These are phyloP conservation scores for Yarrowia osloensis DNA, from an alignment of 805 yeast genomes.

Conservation along the genomic window DNA sequence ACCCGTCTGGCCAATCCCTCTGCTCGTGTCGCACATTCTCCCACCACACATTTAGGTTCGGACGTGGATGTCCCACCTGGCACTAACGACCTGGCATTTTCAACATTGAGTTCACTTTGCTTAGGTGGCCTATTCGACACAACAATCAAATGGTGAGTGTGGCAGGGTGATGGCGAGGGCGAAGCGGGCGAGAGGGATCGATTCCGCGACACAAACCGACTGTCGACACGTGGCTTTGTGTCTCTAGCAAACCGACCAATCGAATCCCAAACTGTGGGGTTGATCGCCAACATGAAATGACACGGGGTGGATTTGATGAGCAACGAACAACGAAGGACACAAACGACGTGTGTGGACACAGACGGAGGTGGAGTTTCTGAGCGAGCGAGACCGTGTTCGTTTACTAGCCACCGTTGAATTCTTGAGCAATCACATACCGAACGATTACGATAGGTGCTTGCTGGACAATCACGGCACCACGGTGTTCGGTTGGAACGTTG, in stretches of 20 bases:
- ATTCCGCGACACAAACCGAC: not conserved
- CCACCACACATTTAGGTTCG: not conserved
- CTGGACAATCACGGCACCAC: no score
- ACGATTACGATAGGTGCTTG: no score
- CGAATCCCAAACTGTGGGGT: not conserved
- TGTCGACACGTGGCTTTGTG: not conserved
- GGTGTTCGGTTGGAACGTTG: no score
- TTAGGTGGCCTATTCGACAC: slow-evolving; percentile 25
- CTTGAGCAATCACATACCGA: no score
- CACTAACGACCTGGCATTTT: slow-evolving; percentile 27
- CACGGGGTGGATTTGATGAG: not conserved
- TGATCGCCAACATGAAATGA: not conserved
- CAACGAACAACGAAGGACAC: not conserved
- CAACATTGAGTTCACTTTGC: slow-evolving; percentile 28
- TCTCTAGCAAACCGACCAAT: not conserved
- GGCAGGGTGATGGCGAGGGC: not conserved
- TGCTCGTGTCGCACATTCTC: not conserved
- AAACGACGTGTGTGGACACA: not conserved
- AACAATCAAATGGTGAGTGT: slow-evolving; percentile 26
- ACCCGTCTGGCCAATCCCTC: not conserved
- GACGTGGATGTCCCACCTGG: slow-evolving; percentile 20
- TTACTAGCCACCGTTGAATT: no score
- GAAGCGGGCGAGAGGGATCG: not conserved
- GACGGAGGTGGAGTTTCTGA: no score
- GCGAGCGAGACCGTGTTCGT: no score